Base-by-base conservation (phyloP, 805 yeast genomes). In the Saturnispora mendoncae region DNA sequence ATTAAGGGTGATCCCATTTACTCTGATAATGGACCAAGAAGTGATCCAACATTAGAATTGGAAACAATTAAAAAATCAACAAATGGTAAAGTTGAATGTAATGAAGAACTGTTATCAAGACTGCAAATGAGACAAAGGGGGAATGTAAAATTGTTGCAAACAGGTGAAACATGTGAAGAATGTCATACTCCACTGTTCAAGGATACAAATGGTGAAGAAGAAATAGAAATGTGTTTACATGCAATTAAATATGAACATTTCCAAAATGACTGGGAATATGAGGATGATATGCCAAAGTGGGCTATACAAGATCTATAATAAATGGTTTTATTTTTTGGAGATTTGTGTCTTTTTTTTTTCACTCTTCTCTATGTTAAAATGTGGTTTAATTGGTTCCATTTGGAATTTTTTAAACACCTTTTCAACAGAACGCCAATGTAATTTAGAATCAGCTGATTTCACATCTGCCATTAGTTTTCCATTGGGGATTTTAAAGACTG, bases 241-340 rank as follows among this genome's bases (percentile, higher is more conserved):
- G 72, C 80, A 2, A 58, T 50, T 31, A 55, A 56, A 27, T 71
- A 74, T 45, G 52, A 52, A 19, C 59, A 61, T 17, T 45, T 49
- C 3, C 53, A 46, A 3, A 47, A 50, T 2, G 45, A 46, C 0
- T 59, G 70, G 56, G 48, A 51, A 7, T 76, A 65, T 46, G 58
- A 66, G 42, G 68, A 79, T 0, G 53, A 51, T 1, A 40, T 55
- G 15, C 84, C 84, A 0, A 26, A 35, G 0, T 77, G 84, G 83
- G 56, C 65, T 9, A 25, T 52, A n/a, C 52, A 32, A 19, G 14
- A 6, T 21, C 24, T 13, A 30, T 25, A 17, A 25, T 6, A 8
- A 6, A 6, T 4, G 15, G 25, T n/a, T 23, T 17, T 24, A 13
- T 19, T 6, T 15, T 30, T 24, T 31, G 18, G 1, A 17, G 10